Conservation (phyloP, 495 filamentous ascomycete species). For the Aspergillus olivimuriae region DNA sequence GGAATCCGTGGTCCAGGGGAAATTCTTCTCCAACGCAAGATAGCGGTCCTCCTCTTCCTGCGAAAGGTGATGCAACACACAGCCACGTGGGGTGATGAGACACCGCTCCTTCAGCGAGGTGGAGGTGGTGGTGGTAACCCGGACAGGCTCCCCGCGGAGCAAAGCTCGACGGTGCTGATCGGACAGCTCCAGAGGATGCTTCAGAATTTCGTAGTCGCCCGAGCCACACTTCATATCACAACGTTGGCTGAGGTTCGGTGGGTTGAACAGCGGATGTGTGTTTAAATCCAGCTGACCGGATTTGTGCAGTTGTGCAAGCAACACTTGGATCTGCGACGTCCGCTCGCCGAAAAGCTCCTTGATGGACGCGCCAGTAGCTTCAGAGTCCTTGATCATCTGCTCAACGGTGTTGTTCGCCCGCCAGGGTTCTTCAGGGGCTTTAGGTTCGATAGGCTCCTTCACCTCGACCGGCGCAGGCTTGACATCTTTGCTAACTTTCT, state of each 20-base stretch:
- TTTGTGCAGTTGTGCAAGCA: slow-evolving; percentile 47
- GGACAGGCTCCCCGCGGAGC: slow-evolving; percentile 36
- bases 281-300: slow-evolving; percentile 42
- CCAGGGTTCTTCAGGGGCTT: slow-evolving; percentile 28
- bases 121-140: slow-evolving; percentile 24
- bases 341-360: slow-evolving; percentile 38
- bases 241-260: slow-evolving; percentile 43
- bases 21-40: slow-evolving; percentile 61
- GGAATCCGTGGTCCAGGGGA: slow-evolving; percentile 30
- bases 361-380: slow-evolving; percentile 25
- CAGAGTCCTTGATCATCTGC: slow-evolving; percentile 33
- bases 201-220: slow-evolving; percentile 37
- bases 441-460: slow-evolving; percentile 22
- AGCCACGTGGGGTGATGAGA: slow-evolving; percentile 73
- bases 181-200: slow-evolving; percentile 32
- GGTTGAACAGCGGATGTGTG: slow-evolving; percentile 50
- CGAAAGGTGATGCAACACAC: slow-evolving; percentile 68
- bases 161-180: slow-evolving; percentile 38
- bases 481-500: slow-evolving; percentile 26
- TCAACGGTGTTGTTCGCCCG: slow-evolving; percentile 40
- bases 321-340: slow-evolving; percentile 32
- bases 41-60: slow-evolving; percentile 72
- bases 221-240: slow-evolving; percentile 43
- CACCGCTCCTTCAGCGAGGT: slow-evolving; percentile 37
- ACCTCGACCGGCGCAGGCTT: slow-evolving; percentile 27